Evolutionary conservation across 1,139 yeast species (phyloP), one percentile per base, ranked within the genome.

Genomic region (Insectozyma bohioensis): DNA sequence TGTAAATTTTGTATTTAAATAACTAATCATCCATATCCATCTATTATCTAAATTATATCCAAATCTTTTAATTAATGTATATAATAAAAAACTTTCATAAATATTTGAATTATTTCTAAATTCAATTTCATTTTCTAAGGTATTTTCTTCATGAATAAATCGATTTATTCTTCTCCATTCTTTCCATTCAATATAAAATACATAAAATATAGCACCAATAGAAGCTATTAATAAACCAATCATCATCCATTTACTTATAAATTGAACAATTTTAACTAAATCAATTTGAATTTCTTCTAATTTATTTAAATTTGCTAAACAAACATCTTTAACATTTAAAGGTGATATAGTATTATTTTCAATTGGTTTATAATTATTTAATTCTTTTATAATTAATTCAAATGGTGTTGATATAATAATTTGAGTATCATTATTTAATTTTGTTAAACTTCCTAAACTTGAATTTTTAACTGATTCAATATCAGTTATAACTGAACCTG

Each of bases 361-460:
- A n/a, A 12, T n/a, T 6, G 28, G 6, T 8, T 25, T 20, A 6
- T 19, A 24, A 5, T 33, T 40, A 45, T 47, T 44, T 27, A 54
- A 35, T n/a, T 34, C 32, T 6, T 33, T 19, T 5, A 49, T 33
- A 6, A 56, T 35, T n/a, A 38, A 28, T 14, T 42, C 37, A 30
- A 58, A 48, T 2, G 63, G 63, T 3, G 36, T 24, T 5, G 48
- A 32, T 4, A 59, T 26, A 5, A 47, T 15, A 6, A 40, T 42
- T 17, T 51, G 39, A 2, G 58, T 58, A 29, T 68, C 65, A 2
- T 54, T 52, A 37, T 72, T 70, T 6, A 85, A 52, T 14, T 55
- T 48, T 1, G 68, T 65, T 49, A 87, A 83, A 1, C 74, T 70
- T 0, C 88, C 92, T 1, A 83, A 58, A 9, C 74, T 60, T 1